Evolutionary conservation across 1,284 basidiomycete genomes (phyloP).

Genomic region (Rhodotorula glutinis): DNA sequence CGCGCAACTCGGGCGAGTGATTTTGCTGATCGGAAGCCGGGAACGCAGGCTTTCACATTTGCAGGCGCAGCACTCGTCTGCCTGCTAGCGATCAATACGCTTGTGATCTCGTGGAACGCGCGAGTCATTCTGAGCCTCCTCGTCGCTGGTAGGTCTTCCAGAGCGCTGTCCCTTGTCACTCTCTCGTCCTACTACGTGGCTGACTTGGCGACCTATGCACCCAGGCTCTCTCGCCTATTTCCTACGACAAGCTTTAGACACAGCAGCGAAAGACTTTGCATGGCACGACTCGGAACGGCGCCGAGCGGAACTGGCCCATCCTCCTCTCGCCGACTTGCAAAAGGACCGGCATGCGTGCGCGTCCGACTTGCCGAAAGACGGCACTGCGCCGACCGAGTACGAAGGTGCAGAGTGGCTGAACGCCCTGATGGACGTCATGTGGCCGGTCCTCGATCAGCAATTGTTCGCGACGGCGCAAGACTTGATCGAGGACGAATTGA

Average conservation of each 20-base stretch:
- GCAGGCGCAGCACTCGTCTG: not conserved
- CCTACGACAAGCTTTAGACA: not conserved
- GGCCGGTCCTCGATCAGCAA: constrained; percentile 20
- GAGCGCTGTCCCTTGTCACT: not conserved
- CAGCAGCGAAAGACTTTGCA: constrained; percentile 2
- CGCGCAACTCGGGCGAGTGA: too few relatives aligned
- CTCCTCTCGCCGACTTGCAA: not conserved
- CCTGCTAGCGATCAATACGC: not conserved
- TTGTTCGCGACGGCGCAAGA: constrained; percentile 16
- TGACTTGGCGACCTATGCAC: accelerated
- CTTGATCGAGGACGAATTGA: constrained; percentile 25
- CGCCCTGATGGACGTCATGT: not conserved
- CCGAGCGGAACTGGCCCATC: not conserved
- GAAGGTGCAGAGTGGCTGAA: constrained; percentile 24
- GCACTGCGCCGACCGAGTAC: not conserved
- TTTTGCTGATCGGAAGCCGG: too few relatives aligned
- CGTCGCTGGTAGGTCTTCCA: not conserved
- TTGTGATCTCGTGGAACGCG: constrained; percentile 1
- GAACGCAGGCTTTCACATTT: not conserved
- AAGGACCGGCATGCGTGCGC: too few relatives aligned
- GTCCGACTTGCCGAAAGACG: too few relatives aligned
- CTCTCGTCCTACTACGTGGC: too few relatives aligned
- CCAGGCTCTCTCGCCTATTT: not conserved
- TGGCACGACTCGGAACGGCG: not conserved
- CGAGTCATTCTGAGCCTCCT: not conserved